Base-by-base conservation (phyloP, 306 rosid genomes). In the Datisca glomerata region DNA sequence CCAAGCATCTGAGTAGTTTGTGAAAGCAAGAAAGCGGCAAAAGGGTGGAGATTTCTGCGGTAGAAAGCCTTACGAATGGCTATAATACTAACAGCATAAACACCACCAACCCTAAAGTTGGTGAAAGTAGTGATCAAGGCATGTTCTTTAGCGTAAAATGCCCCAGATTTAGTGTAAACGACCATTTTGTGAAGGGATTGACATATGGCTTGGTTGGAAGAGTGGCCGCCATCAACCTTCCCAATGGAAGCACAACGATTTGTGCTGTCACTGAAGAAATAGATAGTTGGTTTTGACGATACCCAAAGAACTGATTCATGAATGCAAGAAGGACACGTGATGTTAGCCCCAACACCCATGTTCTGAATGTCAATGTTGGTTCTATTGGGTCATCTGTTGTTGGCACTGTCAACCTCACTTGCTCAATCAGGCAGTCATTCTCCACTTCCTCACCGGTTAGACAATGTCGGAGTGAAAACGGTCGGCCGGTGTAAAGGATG, bases 1-100 rank as follows among this genome's bases (percentile, higher is more conserved):
- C 70, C 70, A 34, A 69, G 63, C 67, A 69, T 24, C 65, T 68
- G 69, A 28, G 69, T 68, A 6, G 65, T 56, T 34, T 31, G 60
- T 8, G 57, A 33, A 12, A 68, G 31, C 43, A 68, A 23, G 6
- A 61, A n/a, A 50, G 65, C 69, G 4, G 65, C 65, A 0, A 45
- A 8, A 31, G 29, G 36, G 18, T 63, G 65, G 11, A 69, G 12
- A 1, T 1, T 18, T 13, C 66, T 19, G 21, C 24, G 36, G 43
- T 63, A 63, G 51, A 41, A 63, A 12, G 67, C 63, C 51, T 43
- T 63, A 6, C 63, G 55, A n/a, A 64, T 49, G 1, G 67, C 58
- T 5, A 69, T 39, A 29, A 59, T 38, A 15, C 3, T 4, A 2
- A 64, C 55, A 15, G 71, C 63, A 12, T 63, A 63, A 32, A 53